phyloP scores from a whole-genome alignment of 139 green algal genomes.

The Chlamydomonas sphaeroides region DNA sequence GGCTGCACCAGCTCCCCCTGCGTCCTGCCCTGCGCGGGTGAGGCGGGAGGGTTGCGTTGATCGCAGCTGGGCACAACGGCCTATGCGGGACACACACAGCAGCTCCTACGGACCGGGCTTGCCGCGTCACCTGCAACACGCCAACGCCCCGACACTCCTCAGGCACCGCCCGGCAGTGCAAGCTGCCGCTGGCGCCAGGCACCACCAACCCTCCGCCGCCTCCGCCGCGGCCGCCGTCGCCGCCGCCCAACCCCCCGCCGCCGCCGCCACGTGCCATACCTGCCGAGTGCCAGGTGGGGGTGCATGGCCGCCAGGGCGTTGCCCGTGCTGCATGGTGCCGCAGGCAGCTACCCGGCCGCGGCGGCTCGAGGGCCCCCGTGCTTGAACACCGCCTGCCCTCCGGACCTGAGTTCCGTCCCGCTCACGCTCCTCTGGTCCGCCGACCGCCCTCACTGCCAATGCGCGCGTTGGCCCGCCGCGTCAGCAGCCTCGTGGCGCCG shows the following conservation, averaged over 20 bases:
- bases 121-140: background rate
- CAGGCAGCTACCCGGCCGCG: no score
- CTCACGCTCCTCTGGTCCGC: no score
- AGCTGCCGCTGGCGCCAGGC: background rate
- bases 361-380: no score
- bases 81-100: background rate
- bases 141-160: background rate
- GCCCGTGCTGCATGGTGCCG: background rate
- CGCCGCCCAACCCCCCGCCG: conserved; percentile 3
- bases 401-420: background rate
- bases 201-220: background rate
- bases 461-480: no score
- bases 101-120: background rate
- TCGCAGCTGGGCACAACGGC: background rate
- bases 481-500: no score
- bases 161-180: background rate
- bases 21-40: conserved; percentile 15
- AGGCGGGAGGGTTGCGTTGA: no score
- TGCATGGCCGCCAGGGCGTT: background rate
- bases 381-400: background rate
- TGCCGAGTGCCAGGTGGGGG: background rate
- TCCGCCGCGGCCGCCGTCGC: background rate
- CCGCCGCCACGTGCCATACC: background rate
- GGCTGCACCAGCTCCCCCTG: background rate
- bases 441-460: no score